Conservation (phyloP, 148 eudicot genomes). For the Oxyria digyna region DNA sequence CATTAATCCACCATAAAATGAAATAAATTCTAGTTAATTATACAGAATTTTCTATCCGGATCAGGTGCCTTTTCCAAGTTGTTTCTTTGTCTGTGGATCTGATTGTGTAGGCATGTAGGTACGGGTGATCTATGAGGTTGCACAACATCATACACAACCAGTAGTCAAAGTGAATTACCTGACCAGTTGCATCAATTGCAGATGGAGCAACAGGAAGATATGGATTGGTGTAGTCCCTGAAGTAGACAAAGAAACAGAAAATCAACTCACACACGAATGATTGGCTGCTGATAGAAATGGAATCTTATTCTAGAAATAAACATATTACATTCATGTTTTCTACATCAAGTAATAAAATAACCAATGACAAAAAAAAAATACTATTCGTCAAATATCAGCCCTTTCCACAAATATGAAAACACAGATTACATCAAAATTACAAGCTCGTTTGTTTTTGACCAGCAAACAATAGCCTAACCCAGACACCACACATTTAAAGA, state of each 20-base stretch:
- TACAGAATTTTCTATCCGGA: neutral
- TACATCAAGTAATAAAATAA: neutral
- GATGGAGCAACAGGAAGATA: slow-evolving; percentile 89
- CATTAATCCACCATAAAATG: neutral
- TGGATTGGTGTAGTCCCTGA: slow-evolving; percentile 95
- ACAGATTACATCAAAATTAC: neutral
- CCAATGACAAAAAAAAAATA: neutral
- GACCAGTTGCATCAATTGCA: slow-evolving; percentile 85
- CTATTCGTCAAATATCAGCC: neutral
- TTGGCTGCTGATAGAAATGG: neutral
- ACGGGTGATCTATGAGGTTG: neutral
- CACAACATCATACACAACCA: neutral
- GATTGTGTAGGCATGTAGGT: neutral
- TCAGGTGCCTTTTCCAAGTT: neutral
- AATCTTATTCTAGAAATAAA: neutral
- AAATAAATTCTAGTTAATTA: neutral
- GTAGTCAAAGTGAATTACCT: slow-evolving; percentile 37
- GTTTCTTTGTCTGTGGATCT: neutral
- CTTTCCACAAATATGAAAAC: neutral
- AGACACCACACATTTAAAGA: neutral
- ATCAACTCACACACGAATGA: neutral
- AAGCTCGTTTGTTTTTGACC: neutral
- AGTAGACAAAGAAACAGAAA: slow-evolving; percentile 13
- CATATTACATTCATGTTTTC: neutral
- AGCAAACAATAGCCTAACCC: neutral